Conservation (phyloP, 2,329 filamentous ascomycete genomes). For the Rutstroemia sp. region DNA sequence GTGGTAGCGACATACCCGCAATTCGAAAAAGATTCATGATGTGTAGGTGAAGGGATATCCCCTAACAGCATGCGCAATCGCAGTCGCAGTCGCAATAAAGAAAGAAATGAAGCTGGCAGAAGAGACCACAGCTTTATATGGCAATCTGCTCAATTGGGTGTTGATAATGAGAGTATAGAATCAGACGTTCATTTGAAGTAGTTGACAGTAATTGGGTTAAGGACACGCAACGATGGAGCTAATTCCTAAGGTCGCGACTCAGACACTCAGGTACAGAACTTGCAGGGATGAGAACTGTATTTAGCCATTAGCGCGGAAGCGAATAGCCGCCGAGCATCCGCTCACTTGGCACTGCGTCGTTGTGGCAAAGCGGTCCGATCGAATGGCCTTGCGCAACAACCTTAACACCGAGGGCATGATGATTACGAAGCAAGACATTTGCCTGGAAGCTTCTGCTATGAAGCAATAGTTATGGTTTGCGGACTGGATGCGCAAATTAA, state of each 20-base stretch:
- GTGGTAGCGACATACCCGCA: slow-evolving; percentile 40
- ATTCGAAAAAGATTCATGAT: slow-evolving; percentile 66
- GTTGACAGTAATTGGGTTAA: slow-evolving; percentile 11
- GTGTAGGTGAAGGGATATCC: slow-evolving; percentile 16
- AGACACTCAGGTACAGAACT: slow-evolving; percentile 1
- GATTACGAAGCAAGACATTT: slow-evolving; percentile 26
- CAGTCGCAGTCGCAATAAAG: background rate
- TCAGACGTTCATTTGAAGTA: background rate
- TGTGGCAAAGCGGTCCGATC: background rate
- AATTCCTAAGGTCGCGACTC: slow-evolving; percentile 5
- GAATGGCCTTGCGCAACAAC: no score
- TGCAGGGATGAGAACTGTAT: slow-evolving; percentile 3
- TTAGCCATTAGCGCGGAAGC: background rate
- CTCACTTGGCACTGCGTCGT: background rate
- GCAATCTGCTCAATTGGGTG: background rate
- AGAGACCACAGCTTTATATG: background rate
- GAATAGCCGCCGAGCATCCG: slow-evolving; percentile 33
- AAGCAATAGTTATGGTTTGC: no score
- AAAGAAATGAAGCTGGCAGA: background rate
- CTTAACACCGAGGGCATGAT: background rate
- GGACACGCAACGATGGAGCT: slow-evolving; percentile 25
- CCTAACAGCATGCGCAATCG: slow-evolving; percentile 4
- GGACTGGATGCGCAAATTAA: no score
- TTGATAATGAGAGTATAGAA: background rate
- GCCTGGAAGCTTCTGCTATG: slow-evolving; percentile 24